Percentiles rank a stretch among this genome's conserved stretches.
These are phyloP conservation scores for Metrosideros polymorpha DNA, from an alignment of 441 rosid genomes.

Conservation along the genomic window DNA sequence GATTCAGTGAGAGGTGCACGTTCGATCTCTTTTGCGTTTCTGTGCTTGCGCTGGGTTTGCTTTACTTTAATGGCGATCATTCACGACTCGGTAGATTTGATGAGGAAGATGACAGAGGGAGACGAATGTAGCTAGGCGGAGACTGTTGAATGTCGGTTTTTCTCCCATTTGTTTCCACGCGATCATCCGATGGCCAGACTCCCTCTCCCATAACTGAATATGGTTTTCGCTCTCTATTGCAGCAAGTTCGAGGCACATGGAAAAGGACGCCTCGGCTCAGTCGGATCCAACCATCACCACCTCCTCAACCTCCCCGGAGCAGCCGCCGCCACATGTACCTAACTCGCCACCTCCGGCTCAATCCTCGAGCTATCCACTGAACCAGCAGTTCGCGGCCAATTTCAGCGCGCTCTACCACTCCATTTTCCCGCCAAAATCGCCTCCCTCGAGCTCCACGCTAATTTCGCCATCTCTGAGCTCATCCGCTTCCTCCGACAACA, in stretches of 20 bases:
- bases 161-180: not conserved
- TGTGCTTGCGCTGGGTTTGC: not conserved
- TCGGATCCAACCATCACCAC: conserved; percentile 21
- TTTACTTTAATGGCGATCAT: not conserved
- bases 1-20: not conserved
- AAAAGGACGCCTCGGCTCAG: conserved; percentile 24
- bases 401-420: conserved; percentile 53
- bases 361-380: conserved; percentile 1
- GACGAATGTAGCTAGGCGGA: not conserved
- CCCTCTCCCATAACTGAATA: not conserved
- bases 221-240: not conserved
- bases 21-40: not conserved
- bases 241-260: conserved; percentile 20
- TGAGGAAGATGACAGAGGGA: not conserved
- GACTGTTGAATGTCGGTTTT: not conserved
- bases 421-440: conserved; percentile 55
- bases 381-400: conserved; percentile 29
- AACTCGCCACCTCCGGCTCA: conserved; percentile 15
- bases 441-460: conserved; percentile 1
- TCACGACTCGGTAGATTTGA: not conserved
- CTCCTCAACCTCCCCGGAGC: conserved; percentile 11
- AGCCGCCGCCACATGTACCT: not conserved
- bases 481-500: conserved; percentile 19
- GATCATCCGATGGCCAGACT: not conserved
- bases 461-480: conserved; percentile 33